phyloP scores from a whole-genome alignment of 1,284 basidiomycete species.

The Anthracocystis walkeri region DNA sequence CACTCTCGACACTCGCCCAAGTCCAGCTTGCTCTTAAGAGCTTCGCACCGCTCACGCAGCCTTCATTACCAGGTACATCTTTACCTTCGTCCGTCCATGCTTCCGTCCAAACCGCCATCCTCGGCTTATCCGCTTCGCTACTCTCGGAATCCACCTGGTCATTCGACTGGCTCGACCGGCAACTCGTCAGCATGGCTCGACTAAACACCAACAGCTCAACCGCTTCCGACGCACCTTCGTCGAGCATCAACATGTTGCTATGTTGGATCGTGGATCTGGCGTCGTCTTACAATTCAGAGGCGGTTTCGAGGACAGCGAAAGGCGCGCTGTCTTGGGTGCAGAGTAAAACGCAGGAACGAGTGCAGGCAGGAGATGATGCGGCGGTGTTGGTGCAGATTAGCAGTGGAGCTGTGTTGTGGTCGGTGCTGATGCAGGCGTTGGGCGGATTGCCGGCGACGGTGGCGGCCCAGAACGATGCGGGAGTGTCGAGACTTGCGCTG shows the following conservation, averaged over 20 bases:
- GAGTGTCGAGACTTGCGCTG: constrained; percentile 25
- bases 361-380: background rate
- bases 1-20: constrained; percentile 39
- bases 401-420: constrained; percentile 14
- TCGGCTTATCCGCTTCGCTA: constrained; percentile 16
- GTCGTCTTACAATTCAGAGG: constrained; percentile 11
- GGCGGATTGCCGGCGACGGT: constrained; percentile 18
- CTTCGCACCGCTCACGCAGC: constrained; percentile 32
- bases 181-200: constrained; percentile 16
- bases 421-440: constrained; percentile 20
- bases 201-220: constrained; percentile 3
- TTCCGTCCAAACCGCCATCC: constrained; percentile 16
- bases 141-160: constrained; percentile 24
- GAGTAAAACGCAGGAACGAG: background rate
- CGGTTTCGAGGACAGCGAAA: constrained; percentile 6
- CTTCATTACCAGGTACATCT: constrained; percentile 29
- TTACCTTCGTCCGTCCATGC: constrained; percentile 17
- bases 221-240: background rate
- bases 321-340: constrained; percentile 12
- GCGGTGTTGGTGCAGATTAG: background rate
- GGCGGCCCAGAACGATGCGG: constrained; percentile 18
- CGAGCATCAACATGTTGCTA: constrained; percentile 23
- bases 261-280: constrained; percentile 43
- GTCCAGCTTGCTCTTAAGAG: constrained; percentile 38
- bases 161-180: constrained; percentile 43